Conservation (phyloP, 495 filamentous ascomycete species). For the Tuber melanosporum region DNA sequence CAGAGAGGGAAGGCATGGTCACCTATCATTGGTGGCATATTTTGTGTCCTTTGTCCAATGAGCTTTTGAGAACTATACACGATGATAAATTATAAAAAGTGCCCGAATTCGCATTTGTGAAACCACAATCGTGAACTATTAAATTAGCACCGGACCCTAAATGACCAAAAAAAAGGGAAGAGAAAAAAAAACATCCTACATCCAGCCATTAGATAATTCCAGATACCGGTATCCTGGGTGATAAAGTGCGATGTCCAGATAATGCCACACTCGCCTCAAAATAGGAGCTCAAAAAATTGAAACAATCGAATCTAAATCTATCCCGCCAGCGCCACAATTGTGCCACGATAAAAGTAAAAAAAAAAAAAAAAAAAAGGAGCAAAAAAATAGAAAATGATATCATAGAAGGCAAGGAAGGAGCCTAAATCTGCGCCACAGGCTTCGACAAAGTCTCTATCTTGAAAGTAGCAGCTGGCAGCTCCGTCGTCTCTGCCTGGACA, state of each 20-base stretch:
- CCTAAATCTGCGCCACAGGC: conserved; percentile 30
- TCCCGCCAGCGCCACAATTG: neutral
- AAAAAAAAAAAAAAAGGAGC: neutral
- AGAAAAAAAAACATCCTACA: neutral
- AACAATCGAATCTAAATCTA: conserved; percentile 5
- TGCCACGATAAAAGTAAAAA: conserved; percentile 21
- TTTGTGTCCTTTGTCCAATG: neutral
- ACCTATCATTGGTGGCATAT: neutral
- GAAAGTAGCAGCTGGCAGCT: conserved; percentile 83
- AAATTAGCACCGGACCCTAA: neutral
- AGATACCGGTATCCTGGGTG: neutral
- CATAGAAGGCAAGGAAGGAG: conserved; percentile 4
- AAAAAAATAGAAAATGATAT: conserved; percentile 4
- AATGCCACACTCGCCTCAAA: neutral
- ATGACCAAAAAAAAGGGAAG: neutral
- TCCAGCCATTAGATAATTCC: neutral
- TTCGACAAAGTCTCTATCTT: conserved; percentile 77
- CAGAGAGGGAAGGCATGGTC: neutral
- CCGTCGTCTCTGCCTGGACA: conserved; percentile 79
- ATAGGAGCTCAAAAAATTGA: neutral
- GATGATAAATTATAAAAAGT: conserved; percentile 3
- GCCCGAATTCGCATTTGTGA: neutral
- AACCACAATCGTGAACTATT: neutral
- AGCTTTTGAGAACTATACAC: neutral
- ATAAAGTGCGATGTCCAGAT: neutral